Base-by-base conservation (phyloP, 2,329 filamentous ascomycete species). In the Colletotrichum sp. region DNA sequence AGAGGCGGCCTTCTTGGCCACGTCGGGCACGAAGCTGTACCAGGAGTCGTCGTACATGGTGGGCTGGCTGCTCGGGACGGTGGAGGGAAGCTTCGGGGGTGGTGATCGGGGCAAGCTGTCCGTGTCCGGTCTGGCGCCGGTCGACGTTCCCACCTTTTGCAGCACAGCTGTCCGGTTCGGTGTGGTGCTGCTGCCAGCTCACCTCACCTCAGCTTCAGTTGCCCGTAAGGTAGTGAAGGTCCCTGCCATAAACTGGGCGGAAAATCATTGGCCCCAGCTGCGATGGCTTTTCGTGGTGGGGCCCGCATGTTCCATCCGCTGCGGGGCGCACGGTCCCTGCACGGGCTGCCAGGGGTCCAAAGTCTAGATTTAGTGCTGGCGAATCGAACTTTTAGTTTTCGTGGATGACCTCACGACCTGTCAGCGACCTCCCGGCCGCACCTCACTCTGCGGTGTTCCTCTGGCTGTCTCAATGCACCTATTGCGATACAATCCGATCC, bases 31-130 rank as follows among this genome's bases (percentile, higher is more conserved):
- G 82, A 95, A 93, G 83, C 90, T 95, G 86, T 96, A 95, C 94
- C 95, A 96, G 34, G 94, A 92, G 84, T 96, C 95, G 85, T 96
- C 95, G 84, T 95, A 95, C 94, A 95, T 96, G 79, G 79, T 87
- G 28, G 30, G 2, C 10, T 67, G 13, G 14, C 36, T 64, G 32
- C 32, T n/a, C 26, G 30, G n/a, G 30, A 21, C 18, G 48, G 32
- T 24, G 7, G 32, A 14, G 36, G 59, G 69, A 32, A 60, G 65
- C 48, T 71, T 36, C 52, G 36, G 36, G 48, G 21, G 63, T 65
- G 28, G 16, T 30, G 43, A 52, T 36, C 61, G 36, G 36, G 59
- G 21, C 63, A 59, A 32, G 26, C 18, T 70, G 55, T 48, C 67
- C 67, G 64, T 26, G 73, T 60, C 65, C 74, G 28, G n/a, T 72